Conservation (phyloP, 768 basidiomycete genomes). For the Rhizopogon sp. region DNA sequence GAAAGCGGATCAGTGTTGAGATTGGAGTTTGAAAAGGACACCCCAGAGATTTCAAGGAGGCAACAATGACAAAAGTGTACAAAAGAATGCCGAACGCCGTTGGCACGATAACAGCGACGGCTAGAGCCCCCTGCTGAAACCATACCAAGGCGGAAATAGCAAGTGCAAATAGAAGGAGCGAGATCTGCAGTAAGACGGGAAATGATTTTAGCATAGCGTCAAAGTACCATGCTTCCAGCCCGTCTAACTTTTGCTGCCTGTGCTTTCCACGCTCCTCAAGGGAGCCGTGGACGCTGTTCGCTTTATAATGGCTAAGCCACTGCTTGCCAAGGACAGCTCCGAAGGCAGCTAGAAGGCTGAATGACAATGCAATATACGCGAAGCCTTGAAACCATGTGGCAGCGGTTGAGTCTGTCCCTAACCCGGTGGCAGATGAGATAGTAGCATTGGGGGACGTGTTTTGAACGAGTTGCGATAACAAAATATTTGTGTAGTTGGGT, state of each 20-base stretch:
- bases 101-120: not conserved
- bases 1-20: not conserved
- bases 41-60: not conserved
- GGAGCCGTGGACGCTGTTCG: slow-evolving; percentile 6
- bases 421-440: not conserved
- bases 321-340: slow-evolving; percentile 14
- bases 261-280: not conserved
- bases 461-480: slow-evolving; percentile 3
- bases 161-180: slow-evolving; percentile 1
- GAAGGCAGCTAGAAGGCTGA: slow-evolving; percentile 18
- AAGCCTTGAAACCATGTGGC: slow-evolving; percentile 10
- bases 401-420: not conserved
- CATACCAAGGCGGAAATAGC: not conserved
- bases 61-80: not conserved
- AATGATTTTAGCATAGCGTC: not conserved
- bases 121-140: not conserved
- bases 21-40: slow-evolving; percentile 1
- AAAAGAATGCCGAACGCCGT: not conserved
- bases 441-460: slow-evolving; percentile 1
- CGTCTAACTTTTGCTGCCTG: not conserved
- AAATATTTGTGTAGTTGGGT: not conserved
- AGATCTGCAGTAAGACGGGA: slow-evolving; percentile 5
- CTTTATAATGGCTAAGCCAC: slow-evolving; percentile 9
- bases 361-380: slow-evolving; percentile 13
- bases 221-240: not conserved